phyloP scores from a whole-genome alignment of 2,329 filamentous ascomycete genomes.

The Trichoderma afroharzianum region DNA sequence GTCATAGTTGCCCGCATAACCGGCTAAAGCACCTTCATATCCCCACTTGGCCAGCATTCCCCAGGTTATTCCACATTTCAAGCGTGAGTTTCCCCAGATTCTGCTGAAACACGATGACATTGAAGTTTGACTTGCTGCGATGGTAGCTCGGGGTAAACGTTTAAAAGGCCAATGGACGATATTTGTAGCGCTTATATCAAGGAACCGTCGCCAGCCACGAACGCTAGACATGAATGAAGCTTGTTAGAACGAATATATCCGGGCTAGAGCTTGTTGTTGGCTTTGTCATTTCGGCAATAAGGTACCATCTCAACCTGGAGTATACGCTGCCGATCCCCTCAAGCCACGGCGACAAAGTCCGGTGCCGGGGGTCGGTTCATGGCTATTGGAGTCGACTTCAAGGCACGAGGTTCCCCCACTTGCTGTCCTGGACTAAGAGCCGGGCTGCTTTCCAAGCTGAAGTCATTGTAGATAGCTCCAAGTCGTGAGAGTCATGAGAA shows the following conservation, averaged over 20 bases:
- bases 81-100: not conserved
- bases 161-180: not conserved
- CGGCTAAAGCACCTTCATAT: not conserved
- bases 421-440: not conserved
- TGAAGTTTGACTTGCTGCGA: not conserved
- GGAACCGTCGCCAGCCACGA: not conserved
- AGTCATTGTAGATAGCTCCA: not conserved
- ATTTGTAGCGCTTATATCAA: not conserved
- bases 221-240: not conserved
- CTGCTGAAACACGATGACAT: not conserved
- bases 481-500: not conserved
- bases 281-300: not conserved
- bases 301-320: not conserved
- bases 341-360: not conserved
- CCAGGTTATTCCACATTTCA: not conserved
- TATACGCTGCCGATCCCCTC: not conserved
- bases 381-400: not conserved
- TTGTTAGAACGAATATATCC: not conserved
- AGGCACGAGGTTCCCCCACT: not conserved
- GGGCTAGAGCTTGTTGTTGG: not conserved
- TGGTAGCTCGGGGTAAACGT: not conserved
- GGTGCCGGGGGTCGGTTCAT: not conserved
- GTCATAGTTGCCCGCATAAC: not conserved
- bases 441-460: not conserved
- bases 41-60: not conserved